A percentile compares a stretch with the other conserved stretches of the same genome.
Evolutionary conservation across 2,329 filamentous ascomycete genomes (phyloP).

Genomic region (Cytospora paraplurivora): DNA sequence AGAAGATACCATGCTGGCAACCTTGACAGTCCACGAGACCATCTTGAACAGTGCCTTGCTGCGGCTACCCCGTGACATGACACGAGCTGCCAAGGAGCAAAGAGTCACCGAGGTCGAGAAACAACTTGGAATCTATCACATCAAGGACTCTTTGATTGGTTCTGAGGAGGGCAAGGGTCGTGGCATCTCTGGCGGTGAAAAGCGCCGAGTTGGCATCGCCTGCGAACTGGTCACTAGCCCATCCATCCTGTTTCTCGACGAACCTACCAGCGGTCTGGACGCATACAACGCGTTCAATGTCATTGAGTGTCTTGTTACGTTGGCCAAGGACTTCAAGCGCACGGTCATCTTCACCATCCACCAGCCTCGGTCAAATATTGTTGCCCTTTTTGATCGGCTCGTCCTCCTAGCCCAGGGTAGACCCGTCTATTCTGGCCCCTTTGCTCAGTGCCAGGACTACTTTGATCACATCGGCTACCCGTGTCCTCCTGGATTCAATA

Average conservation of each 20-base stretch:
- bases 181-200: conserved; percentile 96
- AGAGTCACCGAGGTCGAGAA: conserved; percentile 90
- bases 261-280: conserved; percentile 94
- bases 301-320: conserved; percentile 88
- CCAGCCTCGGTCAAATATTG: conserved; percentile 96
- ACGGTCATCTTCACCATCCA: conserved; percentile 99
- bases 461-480: conserved; percentile 91
- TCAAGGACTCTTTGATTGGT: conserved; percentile 91
- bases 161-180: conserved; percentile 93
- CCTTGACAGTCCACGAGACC: conserved; percentile 95
- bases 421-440: conserved; percentile 91
- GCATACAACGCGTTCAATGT: conserved; percentile 99
- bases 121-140: conserved; percentile 91
- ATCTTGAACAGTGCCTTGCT: conserved; percentile 93
- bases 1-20: conserved; percentile 95
- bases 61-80: conserved; percentile 91
- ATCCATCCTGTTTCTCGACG: conserved; percentile 94
- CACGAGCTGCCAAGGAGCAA: conserved; percentile 82
- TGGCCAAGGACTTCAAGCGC: conserved; percentile 94
- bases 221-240: conserved; percentile 97
- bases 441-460: conserved; percentile 84
- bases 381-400: conserved; percentile 93
- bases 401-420: conserved; percentile 85
- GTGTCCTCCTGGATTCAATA: conserved; percentile 96
- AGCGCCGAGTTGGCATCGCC: conserved; percentile 92